A percentile compares a stretch with the other conserved stretches of the same genome.
These are phyloP conservation scores for Aspergillus pseudonomiae DNA, from an alignment of 2,329 filamentous ascomycete species.

Conservation along the genomic window DNA sequence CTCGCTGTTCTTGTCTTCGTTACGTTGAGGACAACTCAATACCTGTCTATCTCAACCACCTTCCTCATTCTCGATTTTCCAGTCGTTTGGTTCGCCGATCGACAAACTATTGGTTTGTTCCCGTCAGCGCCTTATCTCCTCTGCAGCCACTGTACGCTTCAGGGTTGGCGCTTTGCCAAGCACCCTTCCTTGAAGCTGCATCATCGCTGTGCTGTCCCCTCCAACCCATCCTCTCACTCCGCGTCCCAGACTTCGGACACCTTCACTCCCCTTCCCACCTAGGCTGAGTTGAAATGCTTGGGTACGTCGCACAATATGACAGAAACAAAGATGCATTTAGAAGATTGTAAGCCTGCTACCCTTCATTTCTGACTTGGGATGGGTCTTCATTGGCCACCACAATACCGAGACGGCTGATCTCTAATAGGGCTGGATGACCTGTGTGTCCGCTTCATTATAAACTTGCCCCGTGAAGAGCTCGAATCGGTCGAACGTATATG, in stretches of 20 bases:
- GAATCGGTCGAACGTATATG: slow-evolving; percentile 90
- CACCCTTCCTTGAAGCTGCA: slow-evolving; percentile 32
- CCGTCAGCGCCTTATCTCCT: slow-evolving; percentile 4
- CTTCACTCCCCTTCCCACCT: slow-evolving; percentile 19
- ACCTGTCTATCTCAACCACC: slow-evolving; percentile 1
- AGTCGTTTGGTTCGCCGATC: slow-evolving; percentile 6
- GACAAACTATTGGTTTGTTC: slow-evolving; percentile 11
- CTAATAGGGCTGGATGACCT: slow-evolving; percentile 88
- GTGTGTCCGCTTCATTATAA: slow-evolving; percentile 97
- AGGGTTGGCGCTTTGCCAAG: slow-evolving; percentile 30
- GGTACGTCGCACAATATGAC: slow-evolving; percentile 67
- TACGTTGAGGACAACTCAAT: slow-evolving; percentile 2
- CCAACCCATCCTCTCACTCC: slow-evolving; percentile 21
- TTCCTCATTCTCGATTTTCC: background rate
- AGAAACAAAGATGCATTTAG: slow-evolving; percentile 78
- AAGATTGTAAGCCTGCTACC: slow-evolving; percentile 71
- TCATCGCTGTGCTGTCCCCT: slow-evolving; percentile 23
- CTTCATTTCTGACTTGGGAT: background rate
- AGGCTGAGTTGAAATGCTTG: slow-evolving; percentile 60
- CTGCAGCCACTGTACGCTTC: slow-evolving; percentile 21
- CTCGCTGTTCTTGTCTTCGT: background rate
- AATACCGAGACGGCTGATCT: slow-evolving; percentile 26
- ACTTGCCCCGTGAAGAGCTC: slow-evolving; percentile 89
- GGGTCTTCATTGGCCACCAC: background rate
- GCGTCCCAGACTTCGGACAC: slow-evolving; percentile 26